Conservation (phyloP, 768 basidiomycete species). For the Lanmaoa rubissima region DNA sequence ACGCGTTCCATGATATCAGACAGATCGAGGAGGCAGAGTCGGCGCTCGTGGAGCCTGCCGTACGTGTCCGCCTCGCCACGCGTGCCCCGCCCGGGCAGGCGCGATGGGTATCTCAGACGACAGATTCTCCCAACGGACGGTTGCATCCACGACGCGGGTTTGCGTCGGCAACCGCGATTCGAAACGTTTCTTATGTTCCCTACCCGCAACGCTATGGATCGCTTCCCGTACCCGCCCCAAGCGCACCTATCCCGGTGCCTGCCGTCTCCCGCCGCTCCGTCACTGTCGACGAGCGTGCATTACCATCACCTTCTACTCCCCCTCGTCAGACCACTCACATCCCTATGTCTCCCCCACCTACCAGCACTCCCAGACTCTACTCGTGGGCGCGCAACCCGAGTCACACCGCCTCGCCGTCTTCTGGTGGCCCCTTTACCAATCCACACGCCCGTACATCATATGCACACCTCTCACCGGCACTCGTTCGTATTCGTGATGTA, state of each 20-base stretch:
- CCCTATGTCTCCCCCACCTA: slow-evolving; percentile 53
- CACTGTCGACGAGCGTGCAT: slow-evolving; percentile 19
- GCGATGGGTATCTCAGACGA: slow-evolving; percentile 2
- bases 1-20: slow-evolving; percentile 32
- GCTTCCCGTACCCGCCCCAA: slow-evolving; percentile 21
- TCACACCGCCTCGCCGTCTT: slow-evolving; percentile 35
- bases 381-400: slow-evolving; percentile 44
- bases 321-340: slow-evolving; percentile 25
- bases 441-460: slow-evolving; percentile 57
- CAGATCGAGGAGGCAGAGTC: slow-evolving; percentile 20
- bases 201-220: slow-evolving; percentile 6
- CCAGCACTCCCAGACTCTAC: slow-evolving; percentile 57
- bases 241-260: slow-evolving; percentile 33
- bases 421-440: slow-evolving; percentile 54
- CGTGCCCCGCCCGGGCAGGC: slow-evolving; percentile 12
- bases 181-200: neutral
- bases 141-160: slow-evolving; percentile 6
- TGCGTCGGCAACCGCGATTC: neutral
- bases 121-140: neutral
- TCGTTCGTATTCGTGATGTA: slow-evolving; percentile 46
- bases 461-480: slow-evolving; percentile 49
- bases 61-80: slow-evolving; percentile 25
- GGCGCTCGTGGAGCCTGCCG: slow-evolving; percentile 8
- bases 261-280: slow-evolving; percentile 19
- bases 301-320: slow-evolving; percentile 32